Evolutionary conservation across 441 rosid species (phyloP), one percentile per base, ranked within the genome.

Genomic region (Pelargonium cotyledonis): DNA sequence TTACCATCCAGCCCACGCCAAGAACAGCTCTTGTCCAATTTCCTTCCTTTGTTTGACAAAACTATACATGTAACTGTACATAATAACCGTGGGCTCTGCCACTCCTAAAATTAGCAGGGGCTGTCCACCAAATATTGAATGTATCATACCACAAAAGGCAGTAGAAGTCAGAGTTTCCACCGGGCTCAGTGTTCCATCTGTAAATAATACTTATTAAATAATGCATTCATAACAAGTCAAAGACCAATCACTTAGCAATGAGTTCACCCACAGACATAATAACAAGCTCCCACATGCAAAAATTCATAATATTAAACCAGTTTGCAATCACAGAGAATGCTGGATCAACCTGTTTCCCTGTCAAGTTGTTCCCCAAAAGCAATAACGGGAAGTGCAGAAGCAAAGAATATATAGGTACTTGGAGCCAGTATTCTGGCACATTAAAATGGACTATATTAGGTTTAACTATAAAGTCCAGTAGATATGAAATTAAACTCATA

Each of bases 1-100:
- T 21, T 79, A 92, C 97, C 98, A 93, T 72, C 82, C 96, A 64
- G 86, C 79, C 97, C 98, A 93, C 61, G 98, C 91, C 76, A 90
- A 73, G 74, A 73, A 93, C 70, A 89, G 84, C 65, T 84, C 71
- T 66, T 68, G 77, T 63, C 98, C 97, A 76, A 92, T 19, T 8
- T 82, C 89, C 0, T 78, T 81, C 74, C 88, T 84, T 66, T 75
- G 70, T 79, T 83, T 81, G 75, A 87, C 73, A 81, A 90, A 92
- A 67, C 77, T 80, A 80, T 90, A 92, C 84, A 90, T 76, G 67
- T 90, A 90, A 15, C 86, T 89, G 71, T 88, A 92, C 98, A 92
- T 92, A 6, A 92, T 90, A 69, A 88, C 81, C 0, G 98, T 92
- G 12, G 98, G 98, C 69, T 92, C 96, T 5, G 98, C 98, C 66